These are phyloP conservation scores for Annona cherimola DNA, from an alignment of 164 flowering plant genomes.

Conservation along the genomic window DNA sequence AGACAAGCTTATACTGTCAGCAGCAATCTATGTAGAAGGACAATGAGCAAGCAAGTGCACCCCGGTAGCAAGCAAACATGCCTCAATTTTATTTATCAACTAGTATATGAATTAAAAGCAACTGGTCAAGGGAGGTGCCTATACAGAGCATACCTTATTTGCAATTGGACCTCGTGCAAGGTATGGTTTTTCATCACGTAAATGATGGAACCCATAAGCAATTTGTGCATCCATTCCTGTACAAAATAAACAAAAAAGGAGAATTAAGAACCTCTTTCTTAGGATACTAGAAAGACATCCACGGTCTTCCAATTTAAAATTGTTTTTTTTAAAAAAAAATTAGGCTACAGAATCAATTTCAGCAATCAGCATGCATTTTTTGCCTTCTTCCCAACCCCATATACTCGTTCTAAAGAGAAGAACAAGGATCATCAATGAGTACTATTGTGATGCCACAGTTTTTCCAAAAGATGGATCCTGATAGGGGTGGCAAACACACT, in stretches of 20 bases:
- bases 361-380: too few species aligned
- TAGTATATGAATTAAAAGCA: too few species aligned
- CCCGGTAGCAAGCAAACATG: not conserved
- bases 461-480: too few species aligned
- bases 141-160: slow-evolving; percentile 61
- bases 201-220: slow-evolving; percentile 95
- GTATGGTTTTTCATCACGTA: slow-evolving; percentile 91
- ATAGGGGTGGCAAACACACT: too few species aligned
- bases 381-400: too few species aligned
- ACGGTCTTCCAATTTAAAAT: not conserved
- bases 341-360: too few species aligned
- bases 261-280: not conserved
- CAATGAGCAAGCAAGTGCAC: not conserved
- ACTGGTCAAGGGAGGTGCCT: not conserved
- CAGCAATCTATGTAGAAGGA: not conserved
- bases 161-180: slow-evolving; percentile 93
- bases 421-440: too few species aligned
- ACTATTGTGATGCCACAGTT: too few species aligned
- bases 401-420: too few species aligned
- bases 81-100: not conserved
- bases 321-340: too few species aligned
- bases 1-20: not conserved
- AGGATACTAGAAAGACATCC: not conserved
- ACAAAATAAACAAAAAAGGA: slow-evolving; percentile 6
- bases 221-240: slow-evolving; percentile 99